Conservation (phyloP, 352 stramenopile genomes). For the Blastocystis sp. region DNA sequence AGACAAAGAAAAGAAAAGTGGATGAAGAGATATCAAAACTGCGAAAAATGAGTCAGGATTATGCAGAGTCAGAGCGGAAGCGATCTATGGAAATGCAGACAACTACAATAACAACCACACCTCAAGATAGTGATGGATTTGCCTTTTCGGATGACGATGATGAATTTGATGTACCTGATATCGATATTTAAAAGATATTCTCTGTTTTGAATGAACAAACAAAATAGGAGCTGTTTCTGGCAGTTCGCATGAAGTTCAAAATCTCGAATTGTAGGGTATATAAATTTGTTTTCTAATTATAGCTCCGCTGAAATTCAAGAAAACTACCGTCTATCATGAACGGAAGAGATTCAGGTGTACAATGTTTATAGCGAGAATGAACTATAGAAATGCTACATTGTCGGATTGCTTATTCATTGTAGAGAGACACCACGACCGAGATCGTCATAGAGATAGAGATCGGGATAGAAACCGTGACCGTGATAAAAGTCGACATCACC, state of each 20-base stretch:
- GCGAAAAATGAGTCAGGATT: conserved; percentile 40
- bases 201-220: neutral
- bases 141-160: conserved; percentile 51
- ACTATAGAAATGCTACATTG: neutral
- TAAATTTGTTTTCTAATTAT: neutral
- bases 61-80: conserved; percentile 34
- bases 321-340: neutral
- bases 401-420: neutral
- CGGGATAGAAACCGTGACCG: neutral
- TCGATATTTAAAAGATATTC: neutral
- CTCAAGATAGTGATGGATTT: conserved; percentile 16
- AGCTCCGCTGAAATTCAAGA: neutral
- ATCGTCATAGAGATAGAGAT: conserved; percentile 23
- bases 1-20: neutral
- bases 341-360: conserved; percentile 14
- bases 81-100: conserved; percentile 14
- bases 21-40: conserved; percentile 31
- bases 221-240: conserved; percentile 1
- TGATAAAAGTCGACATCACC: neutral
- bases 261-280: neutral
- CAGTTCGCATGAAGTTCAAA: neutral
- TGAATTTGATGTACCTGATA: conserved; percentile 49
- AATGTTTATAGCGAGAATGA: neutral
- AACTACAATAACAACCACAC: neutral
- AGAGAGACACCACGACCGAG: conserved; percentile 23